These are phyloP conservation scores for Micromonas pusilla DNA, from an alignment of 139 green algal species.

Conservation along the genomic window DNA sequence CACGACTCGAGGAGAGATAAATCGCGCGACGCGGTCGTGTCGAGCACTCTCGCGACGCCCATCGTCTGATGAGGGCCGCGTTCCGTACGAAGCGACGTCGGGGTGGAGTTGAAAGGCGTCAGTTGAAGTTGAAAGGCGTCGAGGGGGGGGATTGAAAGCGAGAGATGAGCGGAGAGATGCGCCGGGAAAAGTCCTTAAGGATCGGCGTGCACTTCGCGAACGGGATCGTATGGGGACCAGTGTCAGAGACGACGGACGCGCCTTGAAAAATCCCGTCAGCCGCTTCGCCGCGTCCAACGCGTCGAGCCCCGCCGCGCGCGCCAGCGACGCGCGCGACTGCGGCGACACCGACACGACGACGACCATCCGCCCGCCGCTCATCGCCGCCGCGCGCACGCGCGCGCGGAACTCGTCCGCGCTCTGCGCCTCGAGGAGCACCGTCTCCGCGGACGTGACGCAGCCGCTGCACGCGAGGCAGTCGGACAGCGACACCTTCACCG, in stretches of 20 bases:
- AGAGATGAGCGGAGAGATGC: no score
- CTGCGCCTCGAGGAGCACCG: slow-evolving; percentile 89
- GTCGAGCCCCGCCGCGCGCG: slow-evolving; percentile 41
- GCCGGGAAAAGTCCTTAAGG: no score
- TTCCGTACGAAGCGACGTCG: no score
- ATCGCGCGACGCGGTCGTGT: slow-evolving; percentile 55
- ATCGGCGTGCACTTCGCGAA: no score
- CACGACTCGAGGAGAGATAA: slow-evolving; percentile 73
- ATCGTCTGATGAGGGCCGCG: no score
- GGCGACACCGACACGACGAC: slow-evolving; percentile 80
- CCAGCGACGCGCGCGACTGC: slow-evolving; percentile 69
- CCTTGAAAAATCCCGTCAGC: slow-evolving; percentile 50
- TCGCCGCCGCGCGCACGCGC: slow-evolving; percentile 35
- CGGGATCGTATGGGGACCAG: no score
- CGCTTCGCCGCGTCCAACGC: slow-evolving; percentile 29
- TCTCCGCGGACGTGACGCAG: slow-evolving; percentile 93
- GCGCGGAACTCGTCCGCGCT: slow-evolving; percentile 63
- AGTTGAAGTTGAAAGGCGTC: no score
- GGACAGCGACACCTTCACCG: slow-evolving; percentile 84
- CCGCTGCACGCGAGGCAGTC: slow-evolving; percentile 95
- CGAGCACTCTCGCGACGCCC: slow-evolving; percentile 63
- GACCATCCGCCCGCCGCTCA: background rate
- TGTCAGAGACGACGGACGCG: no score
- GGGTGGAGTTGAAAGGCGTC: no score
- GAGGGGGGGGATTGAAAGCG: no score